Conservation (phyloP, 176 grass and related monocot genomes). For the Chrysopogon serrulatus region DNA sequence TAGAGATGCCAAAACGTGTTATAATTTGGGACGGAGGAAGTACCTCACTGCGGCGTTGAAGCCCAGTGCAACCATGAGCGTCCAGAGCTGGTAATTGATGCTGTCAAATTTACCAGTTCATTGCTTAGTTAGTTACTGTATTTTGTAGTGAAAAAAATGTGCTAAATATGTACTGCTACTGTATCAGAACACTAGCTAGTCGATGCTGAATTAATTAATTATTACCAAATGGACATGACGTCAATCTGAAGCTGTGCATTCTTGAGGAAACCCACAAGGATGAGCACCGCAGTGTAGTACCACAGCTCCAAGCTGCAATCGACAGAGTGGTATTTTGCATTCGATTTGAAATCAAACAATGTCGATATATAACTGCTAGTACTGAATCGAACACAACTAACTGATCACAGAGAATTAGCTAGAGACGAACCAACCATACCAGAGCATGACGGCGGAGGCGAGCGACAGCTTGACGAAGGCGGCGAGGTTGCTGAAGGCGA, state of each 20-base stretch:
- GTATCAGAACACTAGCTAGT: too few relatives aligned
- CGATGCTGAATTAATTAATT: not conserved
- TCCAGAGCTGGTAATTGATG: constrained; percentile 92
- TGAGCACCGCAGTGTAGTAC: constrained; percentile 84
- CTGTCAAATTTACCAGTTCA: constrained; percentile 29
- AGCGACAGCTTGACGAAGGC: constrained; percentile 59
- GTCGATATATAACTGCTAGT: not conserved
- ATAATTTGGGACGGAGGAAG: too few relatives aligned
- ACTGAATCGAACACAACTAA: too few relatives aligned
- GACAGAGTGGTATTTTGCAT: not conserved
- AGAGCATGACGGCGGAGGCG: constrained; percentile 69
- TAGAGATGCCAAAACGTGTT: too few relatives aligned
- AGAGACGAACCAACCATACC: constrained; percentile 26
- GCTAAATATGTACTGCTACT: too few relatives aligned
- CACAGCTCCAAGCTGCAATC: constrained; percentile 77
- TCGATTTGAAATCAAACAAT: not conserved
- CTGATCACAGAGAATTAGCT: not conserved
- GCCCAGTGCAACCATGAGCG: constrained; percentile 83
- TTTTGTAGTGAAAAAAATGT: not conserved
- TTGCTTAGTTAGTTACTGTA: not conserved
- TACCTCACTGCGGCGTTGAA: constrained; percentile 88
- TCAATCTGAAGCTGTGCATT: constrained; percentile 64
- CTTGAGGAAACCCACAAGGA: constrained; percentile 71
- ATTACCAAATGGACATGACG: constrained; percentile 85
- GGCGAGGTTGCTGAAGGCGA: constrained; percentile 40